Evolutionary conservation across 1,284 basidiomycete genomes (phyloP), one percentile per base, ranked within the genome.

Genomic region (Trichosporon asahii): DNA sequence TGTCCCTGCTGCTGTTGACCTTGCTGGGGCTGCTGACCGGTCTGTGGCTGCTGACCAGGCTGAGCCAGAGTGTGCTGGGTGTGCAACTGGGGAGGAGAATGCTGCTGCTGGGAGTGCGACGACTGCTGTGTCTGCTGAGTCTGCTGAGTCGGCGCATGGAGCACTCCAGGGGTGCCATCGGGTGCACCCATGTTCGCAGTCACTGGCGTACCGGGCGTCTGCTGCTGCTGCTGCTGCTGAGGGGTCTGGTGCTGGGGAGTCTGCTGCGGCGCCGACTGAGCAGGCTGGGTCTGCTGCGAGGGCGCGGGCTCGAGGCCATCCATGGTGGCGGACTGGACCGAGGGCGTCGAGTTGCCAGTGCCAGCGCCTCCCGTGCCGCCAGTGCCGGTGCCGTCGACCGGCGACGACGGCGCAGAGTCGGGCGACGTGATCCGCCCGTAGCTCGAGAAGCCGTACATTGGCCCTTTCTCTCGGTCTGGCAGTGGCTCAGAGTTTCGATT

Each of bases 351-450:
- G 27, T 21, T n/a, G 8, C 18, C 57, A 4, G 57, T 61, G 15
- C 12, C 49, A n/a, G 44, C 44, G 18, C 44, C 44, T 9, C 44
- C 21, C 44, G 21, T 21, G 49, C 49, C 49, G n/a, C 21, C 49
- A 25, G 49, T 27, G 29, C 29, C 29, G 9, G 29, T 37, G 35
- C 35, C 57, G 15, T 31, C 29, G 57, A 15, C 15, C 27, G 57
- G 57, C 15, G 57, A 61, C 57, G 57, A 31, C 57, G 57, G 57
- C 29, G 57, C 29, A 61, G 57, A 61, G 27, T n/a, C 57, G 27
- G 57, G 57, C 57, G 57, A 61, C 57, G 29, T 23, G 18, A 61
- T n/a, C 8, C 57, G 29, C 57, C 57, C 57, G 57, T 61, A 61
- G 18, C 18, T 31, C 18, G 57, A 29, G 29, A 61, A 61, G 29